Evolutionary conservation across 306 rosid species (phyloP), one percentile per base, ranked within the genome.

Genomic region (Begonia fuchsioides): DNA sequence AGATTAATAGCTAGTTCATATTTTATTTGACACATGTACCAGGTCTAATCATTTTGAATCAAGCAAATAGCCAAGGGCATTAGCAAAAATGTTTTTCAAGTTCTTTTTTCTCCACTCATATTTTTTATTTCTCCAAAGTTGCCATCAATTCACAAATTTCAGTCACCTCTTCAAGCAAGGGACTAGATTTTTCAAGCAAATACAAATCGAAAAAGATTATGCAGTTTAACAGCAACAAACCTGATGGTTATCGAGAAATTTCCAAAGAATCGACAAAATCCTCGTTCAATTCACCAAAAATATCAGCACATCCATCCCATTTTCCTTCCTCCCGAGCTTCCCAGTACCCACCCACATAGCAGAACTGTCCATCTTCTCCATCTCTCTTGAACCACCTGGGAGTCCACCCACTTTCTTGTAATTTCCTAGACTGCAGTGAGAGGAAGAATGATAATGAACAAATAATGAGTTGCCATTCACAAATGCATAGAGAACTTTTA

Each of bases 331-430:
- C 67, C 58, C 79, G 80, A 3, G 94, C 69, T 76, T 90, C 95
- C 98, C 98, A 90, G 44, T 90, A 90, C 15, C 95, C 87, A 9
- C 95, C 95, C n/a, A 53, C 52, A 61, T 74, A 85, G 49, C 65
- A 70, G 57, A 76, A 90, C 3, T 87, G 63, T 57, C 83, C 94
- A 13, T 75, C 64, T 69, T 76, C 94, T 15, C 73, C 73, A 43
- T 75, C 85, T 67, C 67, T 73, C 45, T 70, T 61, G 47, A 90
- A 90, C 98, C 98, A 90, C 57, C 60, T 79, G 49, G 98, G 95
- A 51, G 75, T 72, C 98, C 98, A 90, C 26, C 98, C 98, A 71
- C 58, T 81, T 64, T 85, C 98, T 90, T 90, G 98, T 51, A 90
- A 50, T 74, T 85, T 90, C 68, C 94, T 76, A 5, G 98, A 81